Evolutionary conservation across 148 eudicot genomes (phyloP), one percentile per base, ranked within the genome.

Genomic region (Oxyria digyna): DNA sequence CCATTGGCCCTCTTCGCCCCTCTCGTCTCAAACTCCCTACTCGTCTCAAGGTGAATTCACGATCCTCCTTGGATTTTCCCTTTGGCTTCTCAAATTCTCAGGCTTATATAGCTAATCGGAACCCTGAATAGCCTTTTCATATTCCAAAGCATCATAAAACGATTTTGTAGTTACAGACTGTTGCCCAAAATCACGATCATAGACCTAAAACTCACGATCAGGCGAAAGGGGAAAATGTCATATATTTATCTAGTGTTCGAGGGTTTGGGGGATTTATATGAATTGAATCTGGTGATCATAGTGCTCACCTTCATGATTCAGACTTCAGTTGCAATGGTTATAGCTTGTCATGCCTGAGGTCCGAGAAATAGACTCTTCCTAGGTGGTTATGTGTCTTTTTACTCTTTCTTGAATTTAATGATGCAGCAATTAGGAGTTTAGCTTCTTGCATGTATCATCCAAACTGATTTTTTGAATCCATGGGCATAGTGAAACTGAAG

Each of bases 1-100:
- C 84, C 52, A 74, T 94, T 40, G 99, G 99, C 17, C 97, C 99
- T 71, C 73, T 83, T 71, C 97, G 87, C 38, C 96, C 92, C 52
- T 76, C 83, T 79, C 85, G 79, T 70, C 81, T 94, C 55, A 72
- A 29, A 31, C 75, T 91, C 20, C 91, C 96, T 71, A 69, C 84
- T 74, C 76, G 70, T 3, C 75, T 88, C 76, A 85, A 88, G 78
- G 99, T 91, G 69, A 40, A 52, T 35, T 24, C 72, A 13, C 42
- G 4, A 17, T 37, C 17, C 73, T 69, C n/a, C n/a, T n/a, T 55
- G n/a, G 38, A 63, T 62, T 73, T 20, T 52, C 52, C 63, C 41
- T 46, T 3, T 37, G 35, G 33, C 33, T 7, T 29, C 31, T 42
- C 6, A 5, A 31, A 4, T 59, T 27, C 65, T 59, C 38, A 9